A percentile compares a stretch with the other conserved stretches of the same genome.
Evolutionary conservation across 2,329 filamentous ascomycete species (phyloP).

Genomic region (Leptographium radiaticola): DNA sequence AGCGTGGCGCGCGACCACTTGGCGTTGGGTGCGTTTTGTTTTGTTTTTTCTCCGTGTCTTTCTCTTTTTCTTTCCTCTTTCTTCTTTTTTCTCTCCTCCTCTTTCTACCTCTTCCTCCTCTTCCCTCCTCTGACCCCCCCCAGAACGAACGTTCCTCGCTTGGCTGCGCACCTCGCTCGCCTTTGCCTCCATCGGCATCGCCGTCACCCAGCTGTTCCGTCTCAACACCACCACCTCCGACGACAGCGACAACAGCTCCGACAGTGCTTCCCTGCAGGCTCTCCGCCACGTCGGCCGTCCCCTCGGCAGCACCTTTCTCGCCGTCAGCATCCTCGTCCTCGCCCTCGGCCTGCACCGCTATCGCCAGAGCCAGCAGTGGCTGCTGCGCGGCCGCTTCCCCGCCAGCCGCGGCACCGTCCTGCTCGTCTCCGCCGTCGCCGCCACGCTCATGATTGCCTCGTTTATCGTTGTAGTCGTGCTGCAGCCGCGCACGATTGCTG

Average conservation of each 20-base stretch:
- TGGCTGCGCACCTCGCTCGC: slow-evolving; percentile 74
- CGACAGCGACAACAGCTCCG: slow-evolving; percentile 15
- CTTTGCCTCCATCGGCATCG: slow-evolving; percentile 73
- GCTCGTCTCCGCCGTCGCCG: slow-evolving; percentile 52
- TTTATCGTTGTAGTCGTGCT: slow-evolving; percentile 47
- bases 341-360: slow-evolving; percentile 68
- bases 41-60: neutral
- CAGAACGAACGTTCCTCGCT: slow-evolving; percentile 73
- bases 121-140: neutral
- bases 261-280: slow-evolving; percentile 15
- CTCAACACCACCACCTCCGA: slow-evolving; percentile 53
- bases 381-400: slow-evolving; percentile 68
- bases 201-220: slow-evolving; percentile 73
- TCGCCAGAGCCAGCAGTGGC: slow-evolving; percentile 66
- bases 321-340: slow-evolving; percentile 60
- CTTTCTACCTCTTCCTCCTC: neutral
- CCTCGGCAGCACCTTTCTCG: slow-evolving; percentile 64
- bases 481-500: slow-evolving; percentile 17
- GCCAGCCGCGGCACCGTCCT: slow-evolving; percentile 65
- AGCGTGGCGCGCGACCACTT: slow-evolving; percentile 74
- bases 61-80: neutral
- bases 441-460: slow-evolving; percentile 47
- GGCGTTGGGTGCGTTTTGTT: slow-evolving; percentile 46
- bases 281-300: slow-evolving; percentile 58
- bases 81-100: neutral